Conservation (phyloP, 2,329 filamentous ascomycete genomes). For the Pseudogymnoascus sp. region DNA sequence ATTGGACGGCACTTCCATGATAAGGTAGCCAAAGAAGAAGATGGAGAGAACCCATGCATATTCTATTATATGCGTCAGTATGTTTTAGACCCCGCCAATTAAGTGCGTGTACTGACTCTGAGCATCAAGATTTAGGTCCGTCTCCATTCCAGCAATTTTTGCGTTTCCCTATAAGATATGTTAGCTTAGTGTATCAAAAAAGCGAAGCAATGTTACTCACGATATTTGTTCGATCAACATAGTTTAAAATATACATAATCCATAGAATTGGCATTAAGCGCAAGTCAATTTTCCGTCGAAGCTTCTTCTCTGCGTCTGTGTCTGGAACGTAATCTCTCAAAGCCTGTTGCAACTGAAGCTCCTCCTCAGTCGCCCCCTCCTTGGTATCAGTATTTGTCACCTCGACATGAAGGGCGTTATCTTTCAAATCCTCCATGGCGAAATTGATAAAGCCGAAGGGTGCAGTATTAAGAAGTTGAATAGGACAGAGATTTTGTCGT, state of each 20-base stretch:
- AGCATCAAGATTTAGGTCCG: slow-evolving; percentile 35
- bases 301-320: slow-evolving; percentile 25
- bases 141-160: slow-evolving; percentile 45
- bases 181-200: not conserved
- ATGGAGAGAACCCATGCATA: slow-evolving; percentile 21
- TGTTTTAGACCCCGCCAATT: not conserved
- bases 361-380: slow-evolving; percentile 12
- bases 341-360: slow-evolving; percentile 21
- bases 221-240: slow-evolving; percentile 45
- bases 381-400: slow-evolving; percentile 13
- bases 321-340: slow-evolving; percentile 26
- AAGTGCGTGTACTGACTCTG: slow-evolving; percentile 1
- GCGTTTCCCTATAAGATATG: slow-evolving; percentile 37
- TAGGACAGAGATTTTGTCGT: not conserved
- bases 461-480: not conserved
- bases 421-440: slow-evolving; percentile 4
- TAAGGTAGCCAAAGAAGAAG: slow-evolving; percentile 45
- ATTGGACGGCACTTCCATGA: slow-evolving; percentile 44
- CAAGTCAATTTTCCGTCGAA: slow-evolving; percentile 45
- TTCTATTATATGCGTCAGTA: slow-evolving; percentile 2
- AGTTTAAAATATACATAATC: slow-evolving; percentile 50
- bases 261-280: slow-evolving; percentile 46
- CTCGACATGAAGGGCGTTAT: slow-evolving; percentile 15
- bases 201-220: slow-evolving; percentile 8
- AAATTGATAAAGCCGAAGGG: not conserved